These are phyloP conservation scores for Beauveria caledonica DNA, from an alignment of 2,329 filamentous ascomycete species.

Conservation along the genomic window DNA sequence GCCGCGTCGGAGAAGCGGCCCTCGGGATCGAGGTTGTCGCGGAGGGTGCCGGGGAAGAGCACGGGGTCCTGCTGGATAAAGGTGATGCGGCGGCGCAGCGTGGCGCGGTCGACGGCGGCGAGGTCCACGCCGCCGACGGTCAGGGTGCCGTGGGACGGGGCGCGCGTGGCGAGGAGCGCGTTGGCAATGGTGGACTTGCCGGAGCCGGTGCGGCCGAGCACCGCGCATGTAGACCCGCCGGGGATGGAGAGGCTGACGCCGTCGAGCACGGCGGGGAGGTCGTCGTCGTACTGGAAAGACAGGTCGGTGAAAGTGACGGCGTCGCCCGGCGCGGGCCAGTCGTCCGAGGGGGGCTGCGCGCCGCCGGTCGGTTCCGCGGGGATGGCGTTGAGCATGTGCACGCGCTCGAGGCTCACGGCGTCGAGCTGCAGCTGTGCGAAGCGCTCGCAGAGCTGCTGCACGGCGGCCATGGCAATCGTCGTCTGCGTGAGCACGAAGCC, in stretches of 20 bases:
- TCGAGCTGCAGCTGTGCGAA: conserved; percentile 87
- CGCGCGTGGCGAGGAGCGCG: conserved; percentile 48
- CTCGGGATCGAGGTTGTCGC: conserved; percentile 62
- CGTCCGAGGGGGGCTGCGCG: conserved; percentile 61
- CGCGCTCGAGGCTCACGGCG: conserved; percentile 81
- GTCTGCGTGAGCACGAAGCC: conserved; percentile 68
- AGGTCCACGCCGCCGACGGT: conserved; percentile 47
- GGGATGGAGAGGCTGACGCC: conserved; percentile 67
- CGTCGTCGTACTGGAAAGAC: conserved; percentile 70
- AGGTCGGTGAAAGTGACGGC: conserved; percentile 70
- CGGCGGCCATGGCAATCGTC: conserved; percentile 26
- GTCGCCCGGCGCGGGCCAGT: conserved; percentile 66
- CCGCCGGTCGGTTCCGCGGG: conserved; percentile 65
- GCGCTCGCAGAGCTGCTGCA: conserved; percentile 57
- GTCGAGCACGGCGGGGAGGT: conserved; percentile 64
- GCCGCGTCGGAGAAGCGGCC: conserved; percentile 45
- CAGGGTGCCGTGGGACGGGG: conserved; percentile 42
- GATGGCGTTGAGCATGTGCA: conserved; percentile 72
- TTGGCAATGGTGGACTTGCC: conserved; percentile 74
- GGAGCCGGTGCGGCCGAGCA: conserved; percentile 77
- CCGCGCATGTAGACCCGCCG: conserved; percentile 49
- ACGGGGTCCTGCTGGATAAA: conserved; percentile 59
- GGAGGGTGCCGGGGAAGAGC: conserved; percentile 49
- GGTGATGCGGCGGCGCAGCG: conserved; percentile 48
- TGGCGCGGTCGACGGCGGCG: conserved; percentile 43